Conservation (phyloP, 2,329 filamentous ascomycete species). For the Colletotrichum sp. region DNA sequence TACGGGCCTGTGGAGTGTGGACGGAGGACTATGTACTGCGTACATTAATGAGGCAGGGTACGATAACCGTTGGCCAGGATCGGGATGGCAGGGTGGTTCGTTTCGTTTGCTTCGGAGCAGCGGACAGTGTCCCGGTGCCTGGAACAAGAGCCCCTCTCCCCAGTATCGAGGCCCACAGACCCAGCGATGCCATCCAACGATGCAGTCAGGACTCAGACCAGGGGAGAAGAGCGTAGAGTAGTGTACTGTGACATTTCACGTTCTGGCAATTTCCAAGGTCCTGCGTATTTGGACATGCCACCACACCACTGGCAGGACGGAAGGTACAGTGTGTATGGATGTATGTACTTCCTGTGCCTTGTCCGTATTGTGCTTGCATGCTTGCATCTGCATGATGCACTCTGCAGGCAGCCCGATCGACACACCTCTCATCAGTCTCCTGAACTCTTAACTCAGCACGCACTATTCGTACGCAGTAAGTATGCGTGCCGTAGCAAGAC, state of each 20-base stretch:
- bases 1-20: not conserved
- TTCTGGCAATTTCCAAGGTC: not conserved
- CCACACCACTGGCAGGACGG: not conserved
- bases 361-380: not conserved
- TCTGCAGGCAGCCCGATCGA: not conserved
- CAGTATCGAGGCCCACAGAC: not conserved
- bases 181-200: not conserved
- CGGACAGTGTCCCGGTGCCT: not conserved
- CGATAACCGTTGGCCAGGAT: not conserved
- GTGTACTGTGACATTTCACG: not conserved
- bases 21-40: not conserved
- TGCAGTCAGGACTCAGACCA: not conserved
- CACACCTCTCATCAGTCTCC: not conserved
- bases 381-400: not conserved
- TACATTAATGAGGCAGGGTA: not conserved
- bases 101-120: not conserved
- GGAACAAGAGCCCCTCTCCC: not conserved
- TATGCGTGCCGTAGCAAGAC: not conserved
- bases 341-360: not conserved
- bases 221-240: not conserved
- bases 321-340: not conserved
- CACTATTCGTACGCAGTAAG: not conserved
- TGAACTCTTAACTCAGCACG: not conserved
- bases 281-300: not conserved
- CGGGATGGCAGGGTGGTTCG: not conserved